A percentile compares a stretch with the other conserved stretches of the same genome.
Conservation (phyloP, 192 early-diverging fungal genomes). For the Mortierella hygrophila region DNA sequence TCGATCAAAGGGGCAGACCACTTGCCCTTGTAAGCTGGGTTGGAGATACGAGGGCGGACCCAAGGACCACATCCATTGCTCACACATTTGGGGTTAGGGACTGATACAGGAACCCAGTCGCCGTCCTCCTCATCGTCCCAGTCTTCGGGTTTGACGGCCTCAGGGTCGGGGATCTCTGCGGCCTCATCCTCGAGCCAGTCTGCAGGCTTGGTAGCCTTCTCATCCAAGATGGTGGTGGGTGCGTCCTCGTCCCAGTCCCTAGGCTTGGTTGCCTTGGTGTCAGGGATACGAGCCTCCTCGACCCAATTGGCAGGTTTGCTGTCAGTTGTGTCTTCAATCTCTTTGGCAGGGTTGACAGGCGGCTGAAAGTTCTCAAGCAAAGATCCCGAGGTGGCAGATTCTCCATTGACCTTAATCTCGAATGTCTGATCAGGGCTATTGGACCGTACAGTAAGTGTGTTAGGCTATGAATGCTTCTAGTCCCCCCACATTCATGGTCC, state of each 20-base stretch:
- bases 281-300: conserved; percentile 82
- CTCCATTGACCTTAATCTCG: conserved; percentile 80
- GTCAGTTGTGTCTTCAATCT: conserved; percentile 78
- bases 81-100: conserved; percentile 85
- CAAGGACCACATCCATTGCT: conserved; percentile 84
- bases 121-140: conserved; percentile 95
- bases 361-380: conserved; percentile 84
- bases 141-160: conserved; percentile 84
- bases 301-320: conserved; percentile 91
- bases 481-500: neutral
- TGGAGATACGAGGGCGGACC: conserved; percentile 80
- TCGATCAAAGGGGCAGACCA: conserved; percentile 87
- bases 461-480: neutral
- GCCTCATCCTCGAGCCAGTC: conserved; percentile 90
- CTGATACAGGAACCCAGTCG: conserved; percentile 82
- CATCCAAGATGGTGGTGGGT: conserved; percentile 78
- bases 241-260: conserved; percentile 84
- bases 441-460: neutral
- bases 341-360: conserved; percentile 88
- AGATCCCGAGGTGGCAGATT: conserved; percentile 70
- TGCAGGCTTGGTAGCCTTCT: conserved; percentile 79
- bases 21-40: conserved; percentile 90
- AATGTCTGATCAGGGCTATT: conserved; percentile 80
- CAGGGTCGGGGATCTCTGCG: conserved; percentile 79
- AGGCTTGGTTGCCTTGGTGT: conserved; percentile 65